Evolutionary conservation across 2,329 filamentous ascomycete genomes (phyloP).

Genomic region (Xylaria sp.): DNA sequence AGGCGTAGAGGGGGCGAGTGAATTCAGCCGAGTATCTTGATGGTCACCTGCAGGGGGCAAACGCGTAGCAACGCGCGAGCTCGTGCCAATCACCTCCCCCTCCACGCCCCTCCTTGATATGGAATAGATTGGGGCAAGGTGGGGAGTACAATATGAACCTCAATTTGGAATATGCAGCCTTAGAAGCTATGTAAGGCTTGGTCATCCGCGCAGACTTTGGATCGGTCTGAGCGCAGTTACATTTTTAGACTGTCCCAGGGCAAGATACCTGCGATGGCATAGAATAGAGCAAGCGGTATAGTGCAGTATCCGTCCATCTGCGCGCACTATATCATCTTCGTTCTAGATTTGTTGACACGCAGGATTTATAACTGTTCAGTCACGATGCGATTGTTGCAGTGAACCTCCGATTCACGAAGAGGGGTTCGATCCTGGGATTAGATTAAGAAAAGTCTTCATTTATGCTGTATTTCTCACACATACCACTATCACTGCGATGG

Average conservation of each 20-base stretch:
- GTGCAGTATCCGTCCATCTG: neutral
- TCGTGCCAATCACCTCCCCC: neutral
- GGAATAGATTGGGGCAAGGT: neutral
- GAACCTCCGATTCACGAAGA: neutral
- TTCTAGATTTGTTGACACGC: neutral
- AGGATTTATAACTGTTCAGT: neutral
- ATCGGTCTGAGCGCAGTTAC: slow-evolving; percentile 16
- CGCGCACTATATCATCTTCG: neutral
- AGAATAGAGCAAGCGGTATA: neutral
- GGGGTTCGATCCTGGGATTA: no score
- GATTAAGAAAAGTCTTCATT: no score
- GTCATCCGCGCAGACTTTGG: slow-evolving; percentile 21
- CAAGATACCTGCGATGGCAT: neutral
- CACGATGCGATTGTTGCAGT: neutral
- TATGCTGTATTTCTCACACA: no score
- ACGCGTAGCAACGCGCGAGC: neutral
- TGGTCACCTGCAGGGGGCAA: slow-evolving; percentile 7
- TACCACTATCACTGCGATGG: no score
- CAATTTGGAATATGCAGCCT: slow-evolving; percentile 20
- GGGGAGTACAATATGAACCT: slow-evolving; percentile 11
- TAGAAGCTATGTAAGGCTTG: slow-evolving; percentile 24
- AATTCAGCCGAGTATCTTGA: slow-evolving; percentile 23
- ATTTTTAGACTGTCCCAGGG: neutral
- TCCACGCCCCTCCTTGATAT: neutral
- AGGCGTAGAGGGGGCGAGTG: neutral